A percentile compares a stretch with the other conserved stretches of the same genome.
These are phyloP conservation scores for Avena atlantica DNA, from an alignment of 176 grass and related monocot genomes.

Conservation along the genomic window DNA sequence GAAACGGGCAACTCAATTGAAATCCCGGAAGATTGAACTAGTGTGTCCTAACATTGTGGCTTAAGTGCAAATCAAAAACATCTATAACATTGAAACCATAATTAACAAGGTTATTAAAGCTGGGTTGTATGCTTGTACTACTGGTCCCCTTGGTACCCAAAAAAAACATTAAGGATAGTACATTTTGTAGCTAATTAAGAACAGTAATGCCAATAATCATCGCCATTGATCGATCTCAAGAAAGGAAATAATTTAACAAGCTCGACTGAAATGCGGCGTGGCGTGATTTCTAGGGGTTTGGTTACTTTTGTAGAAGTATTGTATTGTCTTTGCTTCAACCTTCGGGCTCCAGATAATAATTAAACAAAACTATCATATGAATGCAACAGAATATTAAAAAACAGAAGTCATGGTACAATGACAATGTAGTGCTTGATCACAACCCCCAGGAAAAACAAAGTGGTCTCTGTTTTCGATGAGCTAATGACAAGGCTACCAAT, in stretches of 20 bases:
- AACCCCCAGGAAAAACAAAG: background rate
- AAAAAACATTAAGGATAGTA: background rate
- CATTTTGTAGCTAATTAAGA: background rate
- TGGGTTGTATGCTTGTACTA: no score
- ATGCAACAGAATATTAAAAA: background rate
- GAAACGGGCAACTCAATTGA: no score
- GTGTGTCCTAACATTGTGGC: no score
- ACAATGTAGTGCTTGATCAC: constrained; percentile 38
- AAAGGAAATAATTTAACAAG: background rate
- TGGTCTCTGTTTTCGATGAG: background rate
- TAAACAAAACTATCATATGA: background rate
- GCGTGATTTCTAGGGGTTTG: background rate
- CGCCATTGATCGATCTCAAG: background rate
- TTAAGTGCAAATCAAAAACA: no score
- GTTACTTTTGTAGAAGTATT: background rate
- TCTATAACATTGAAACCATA: no score
- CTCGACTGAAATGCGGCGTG: background rate
- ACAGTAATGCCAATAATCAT: constrained; percentile 3
- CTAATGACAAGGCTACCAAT: constrained; percentile 29
- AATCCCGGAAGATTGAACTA: no score
- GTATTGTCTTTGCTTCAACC: constrained; percentile 19
- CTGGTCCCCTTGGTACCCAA: no score
- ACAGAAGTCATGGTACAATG: background rate
- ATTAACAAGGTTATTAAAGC: no score
- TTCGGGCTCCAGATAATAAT: constrained; percentile 20